Conservation (phyloP, 2,329 filamentous ascomycete species). For the Chalaropsis ovoidea region DNA sequence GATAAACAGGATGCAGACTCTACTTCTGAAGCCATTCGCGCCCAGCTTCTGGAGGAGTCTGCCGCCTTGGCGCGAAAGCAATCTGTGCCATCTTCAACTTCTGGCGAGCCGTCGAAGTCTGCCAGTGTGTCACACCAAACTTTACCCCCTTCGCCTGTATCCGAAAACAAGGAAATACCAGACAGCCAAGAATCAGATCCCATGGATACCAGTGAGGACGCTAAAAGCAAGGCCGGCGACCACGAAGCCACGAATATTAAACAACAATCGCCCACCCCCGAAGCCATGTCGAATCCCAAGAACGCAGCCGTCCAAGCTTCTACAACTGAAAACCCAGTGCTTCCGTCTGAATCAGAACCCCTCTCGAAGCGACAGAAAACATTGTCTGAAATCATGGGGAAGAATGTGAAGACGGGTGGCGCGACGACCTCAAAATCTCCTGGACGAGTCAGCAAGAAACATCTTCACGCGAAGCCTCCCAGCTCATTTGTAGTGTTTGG, state of each 20-base stretch:
- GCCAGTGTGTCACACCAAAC: background rate
- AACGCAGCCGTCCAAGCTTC: background rate
- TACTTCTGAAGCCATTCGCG: slow-evolving; percentile 22
- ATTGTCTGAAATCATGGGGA: slow-evolving; percentile 21
- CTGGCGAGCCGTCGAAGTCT: background rate
- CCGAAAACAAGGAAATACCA: background rate
- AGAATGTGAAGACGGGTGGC: slow-evolving; percentile 5
- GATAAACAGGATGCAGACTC: slow-evolving; percentile 18
- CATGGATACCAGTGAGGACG: background rate
- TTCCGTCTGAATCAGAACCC: background rate
- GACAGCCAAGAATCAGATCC: background rate
- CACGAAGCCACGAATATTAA: background rate
- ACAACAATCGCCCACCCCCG: background rate
- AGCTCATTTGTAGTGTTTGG: slow-evolving; percentile 54
- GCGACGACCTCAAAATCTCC: slow-evolving; percentile 19
- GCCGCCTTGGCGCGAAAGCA: slow-evolving; percentile 14
- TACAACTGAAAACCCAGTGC: background rate
- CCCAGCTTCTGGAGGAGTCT: slow-evolving; percentile 20
- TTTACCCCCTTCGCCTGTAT: slow-evolving; percentile 8
- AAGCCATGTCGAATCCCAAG: background rate
- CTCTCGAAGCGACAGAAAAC: slow-evolving; percentile 19
- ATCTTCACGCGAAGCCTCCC: slow-evolving; percentile 48
- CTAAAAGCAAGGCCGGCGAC: background rate
- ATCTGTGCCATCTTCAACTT: background rate
- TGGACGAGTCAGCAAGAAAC: slow-evolving; percentile 36